Percentiles rank a stretch among this genome's conserved stretches.
phyloP scores from a whole-genome alignment of 1,284 basidiomycete species.

The Sparassis latifolia region DNA sequence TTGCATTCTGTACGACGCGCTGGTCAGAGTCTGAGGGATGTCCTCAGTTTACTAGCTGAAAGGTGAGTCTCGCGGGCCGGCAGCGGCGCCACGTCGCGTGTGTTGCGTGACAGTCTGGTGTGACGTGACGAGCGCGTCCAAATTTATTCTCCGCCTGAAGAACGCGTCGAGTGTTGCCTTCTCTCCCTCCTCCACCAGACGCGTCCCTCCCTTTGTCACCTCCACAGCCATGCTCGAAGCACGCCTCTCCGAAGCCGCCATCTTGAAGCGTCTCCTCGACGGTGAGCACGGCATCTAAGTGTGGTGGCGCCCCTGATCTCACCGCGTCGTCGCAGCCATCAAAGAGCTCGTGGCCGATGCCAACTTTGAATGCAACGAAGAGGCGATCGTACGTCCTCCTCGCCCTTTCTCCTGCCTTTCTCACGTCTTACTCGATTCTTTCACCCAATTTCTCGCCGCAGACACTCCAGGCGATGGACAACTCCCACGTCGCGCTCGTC shows the following conservation, averaged over 20 bases:
- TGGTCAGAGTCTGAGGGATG: too few relatives aligned
- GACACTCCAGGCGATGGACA: slow-evolving; percentile 98
- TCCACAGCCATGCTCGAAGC: slow-evolving; percentile 76
- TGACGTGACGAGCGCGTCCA: too few relatives aligned
- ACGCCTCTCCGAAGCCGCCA: slow-evolving; percentile 75
- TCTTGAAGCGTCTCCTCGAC: slow-evolving; percentile 84
- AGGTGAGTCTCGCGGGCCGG: too few relatives aligned
- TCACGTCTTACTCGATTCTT: background rate
- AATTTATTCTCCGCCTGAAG: too few relatives aligned
- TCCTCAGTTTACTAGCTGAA: too few relatives aligned
- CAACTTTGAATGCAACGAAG: slow-evolving; percentile 97
- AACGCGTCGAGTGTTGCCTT: too few relatives aligned
- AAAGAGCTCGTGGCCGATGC: slow-evolving; percentile 97
- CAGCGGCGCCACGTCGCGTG: too few relatives aligned
- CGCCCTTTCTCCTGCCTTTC: background rate
- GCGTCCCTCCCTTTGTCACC: too few relatives aligned
- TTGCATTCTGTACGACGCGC: too few relatives aligned
- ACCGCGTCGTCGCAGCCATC: slow-evolving; percentile 57
- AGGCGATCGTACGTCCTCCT: slow-evolving; percentile 72
- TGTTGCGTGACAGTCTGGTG: too few relatives aligned
- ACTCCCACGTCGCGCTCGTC: slow-evolving; percentile 98
- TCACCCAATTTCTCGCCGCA: slow-evolving; percentile 19
- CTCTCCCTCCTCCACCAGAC: too few relatives aligned
- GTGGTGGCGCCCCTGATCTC: slow-evolving; percentile 9
- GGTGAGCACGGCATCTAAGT: slow-evolving; percentile 40